Base-by-base conservation (phyloP, 192 early-diverging fungal genomes). In the Backusella mclennaniae region DNA sequence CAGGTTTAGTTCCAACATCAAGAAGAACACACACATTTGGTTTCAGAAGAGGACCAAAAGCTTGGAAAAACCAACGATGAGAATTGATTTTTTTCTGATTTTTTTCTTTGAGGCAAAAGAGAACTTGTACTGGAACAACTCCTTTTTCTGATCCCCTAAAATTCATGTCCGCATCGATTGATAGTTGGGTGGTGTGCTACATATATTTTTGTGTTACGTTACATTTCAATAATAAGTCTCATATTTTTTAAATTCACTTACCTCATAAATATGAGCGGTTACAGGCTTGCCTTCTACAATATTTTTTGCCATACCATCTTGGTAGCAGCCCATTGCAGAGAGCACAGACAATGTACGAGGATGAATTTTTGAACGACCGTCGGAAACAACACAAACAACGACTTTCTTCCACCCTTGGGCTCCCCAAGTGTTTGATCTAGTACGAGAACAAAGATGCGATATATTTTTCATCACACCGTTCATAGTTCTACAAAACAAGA, bases 401-500 rank as follows among this genome's bases (percentile, higher is more conserved):
- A 93, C 90, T 53, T 95, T 95, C 79, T 95, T 83, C 94, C 94
- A 95, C 5, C 90, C 90, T 35, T 91, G 81, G 21, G 83, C 79
- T 21, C 92, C 92, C 92, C 92, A 94, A 8, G 84, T 90, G 36
- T 84, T 82, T 44, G 90, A 91, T 53, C 87, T 83, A 9, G 84
- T 85, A 26, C 88, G 87, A 23, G 86, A 87, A 80, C 91, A 93
- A 35, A 95, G 75, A 73, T 95, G 87, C 0, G 86, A 80, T 81
- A 95, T 95, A 87, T 98, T 98, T 81, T 94, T 93, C 88, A 93
- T 91, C 33, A 97, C 90, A 4, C 93, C 92, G 44, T 90, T 79
- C 91, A 96, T 96, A 1, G 97, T 94, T 77, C 95, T 91, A 79
- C 89, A 92, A 83, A 98, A 98, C 69, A 97, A 84, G 35, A 92